Conservation (phyloP, 2,329 filamentous ascomycete species). For the Metarhizium humberi region DNA sequence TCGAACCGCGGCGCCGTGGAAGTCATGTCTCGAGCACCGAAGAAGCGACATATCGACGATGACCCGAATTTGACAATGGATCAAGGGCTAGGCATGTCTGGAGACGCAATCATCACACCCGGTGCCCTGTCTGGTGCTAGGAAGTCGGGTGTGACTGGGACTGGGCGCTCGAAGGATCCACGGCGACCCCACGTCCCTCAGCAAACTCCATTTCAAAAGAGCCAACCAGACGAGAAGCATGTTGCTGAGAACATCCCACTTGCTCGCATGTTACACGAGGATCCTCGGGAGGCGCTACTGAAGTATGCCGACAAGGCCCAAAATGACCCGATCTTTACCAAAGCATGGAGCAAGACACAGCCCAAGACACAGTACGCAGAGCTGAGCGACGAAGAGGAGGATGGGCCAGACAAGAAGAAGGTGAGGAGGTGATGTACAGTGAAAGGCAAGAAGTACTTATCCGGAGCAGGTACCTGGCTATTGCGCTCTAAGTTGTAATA, state of each 20-base stretch:
- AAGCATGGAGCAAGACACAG: slow-evolving; percentile 86
- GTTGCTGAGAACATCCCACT: slow-evolving; percentile 83
- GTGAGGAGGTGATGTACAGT: slow-evolving; percentile 35
- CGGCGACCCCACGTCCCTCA: slow-evolving; percentile 75
- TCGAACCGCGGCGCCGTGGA: slow-evolving; percentile 75
- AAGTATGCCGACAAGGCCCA: slow-evolving; percentile 93
- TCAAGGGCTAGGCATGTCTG: slow-evolving; percentile 69
- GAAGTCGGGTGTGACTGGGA: slow-evolving; percentile 63
- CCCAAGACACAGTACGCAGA: slow-evolving; percentile 88
- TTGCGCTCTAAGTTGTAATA: too few relatives aligned
- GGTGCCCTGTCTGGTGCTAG: slow-evolving; percentile 46
- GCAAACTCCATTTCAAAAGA: slow-evolving; percentile 84
- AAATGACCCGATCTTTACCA: slow-evolving; percentile 89
- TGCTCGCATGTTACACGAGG: slow-evolving; percentile 89
- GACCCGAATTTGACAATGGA: slow-evolving; percentile 82
- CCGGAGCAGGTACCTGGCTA: too few relatives aligned
- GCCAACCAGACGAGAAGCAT: slow-evolving; percentile 80
- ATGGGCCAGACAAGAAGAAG: slow-evolving; percentile 58
- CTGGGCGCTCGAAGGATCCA: slow-evolving; percentile 69
- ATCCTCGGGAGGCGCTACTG: slow-evolving; percentile 84
- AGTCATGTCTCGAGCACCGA: slow-evolving; percentile 87
- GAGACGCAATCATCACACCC: slow-evolving; percentile 68
- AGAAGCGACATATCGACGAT: slow-evolving; percentile 92
- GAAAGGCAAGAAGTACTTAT: too few relatives aligned
- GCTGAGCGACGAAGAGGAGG: slow-evolving; percentile 74